These are phyloP conservation scores for Aspergillus coremiiformis DNA, from an alignment of 495 filamentous ascomycete species.

Conservation along the genomic window DNA sequence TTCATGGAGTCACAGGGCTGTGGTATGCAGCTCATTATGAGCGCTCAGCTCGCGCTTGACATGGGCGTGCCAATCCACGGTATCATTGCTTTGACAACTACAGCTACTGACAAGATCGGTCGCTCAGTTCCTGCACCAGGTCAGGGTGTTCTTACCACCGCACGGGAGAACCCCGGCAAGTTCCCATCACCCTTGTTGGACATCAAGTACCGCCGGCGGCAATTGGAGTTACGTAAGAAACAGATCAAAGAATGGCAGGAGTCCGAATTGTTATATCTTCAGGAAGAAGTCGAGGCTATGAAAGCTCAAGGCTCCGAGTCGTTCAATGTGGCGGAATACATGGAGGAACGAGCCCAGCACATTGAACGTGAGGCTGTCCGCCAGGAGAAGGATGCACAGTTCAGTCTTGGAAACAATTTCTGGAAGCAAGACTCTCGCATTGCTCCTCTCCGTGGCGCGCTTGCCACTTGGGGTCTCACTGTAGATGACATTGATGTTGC, in stretches of 20 bases:
- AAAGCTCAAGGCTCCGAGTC: conserved; percentile 60
- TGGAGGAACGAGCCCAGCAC: conserved; percentile 75
- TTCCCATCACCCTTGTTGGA: conserved; percentile 93
- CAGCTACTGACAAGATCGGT: conserved; percentile 98
- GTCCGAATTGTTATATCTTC: conserved; percentile 83
- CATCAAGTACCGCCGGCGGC: conserved; percentile 91
- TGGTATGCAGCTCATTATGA: conserved; percentile 98
- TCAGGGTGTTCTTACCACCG: conserved; percentile 95
- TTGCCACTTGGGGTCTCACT: conserved; percentile 96
- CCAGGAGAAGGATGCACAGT: conserved; percentile 85
- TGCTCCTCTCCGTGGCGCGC: conserved; percentile 85
- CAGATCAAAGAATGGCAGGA: conserved; percentile 96
- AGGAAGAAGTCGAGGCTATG: conserved; percentile 86
- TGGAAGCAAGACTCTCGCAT: conserved; percentile 93
- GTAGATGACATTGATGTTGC: conserved; percentile 93
- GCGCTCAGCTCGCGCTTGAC: conserved; percentile 85
- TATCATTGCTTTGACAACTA: conserved; percentile 86
- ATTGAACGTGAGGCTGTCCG: conserved; percentile 82
- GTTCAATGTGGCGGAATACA: conserved; percentile 76
- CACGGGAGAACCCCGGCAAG: conserved; percentile 80
- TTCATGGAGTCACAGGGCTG: conserved; percentile 99
- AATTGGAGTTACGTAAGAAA: conserved; percentile 83
- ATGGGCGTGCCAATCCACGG: conserved; percentile 99
- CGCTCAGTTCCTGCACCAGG: conserved; percentile 94
- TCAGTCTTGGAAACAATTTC: conserved; percentile 93